Base-by-base conservation (phyloP, 1,139 yeast species). In the Nakaseomyces kungkrabaensis region DNA sequence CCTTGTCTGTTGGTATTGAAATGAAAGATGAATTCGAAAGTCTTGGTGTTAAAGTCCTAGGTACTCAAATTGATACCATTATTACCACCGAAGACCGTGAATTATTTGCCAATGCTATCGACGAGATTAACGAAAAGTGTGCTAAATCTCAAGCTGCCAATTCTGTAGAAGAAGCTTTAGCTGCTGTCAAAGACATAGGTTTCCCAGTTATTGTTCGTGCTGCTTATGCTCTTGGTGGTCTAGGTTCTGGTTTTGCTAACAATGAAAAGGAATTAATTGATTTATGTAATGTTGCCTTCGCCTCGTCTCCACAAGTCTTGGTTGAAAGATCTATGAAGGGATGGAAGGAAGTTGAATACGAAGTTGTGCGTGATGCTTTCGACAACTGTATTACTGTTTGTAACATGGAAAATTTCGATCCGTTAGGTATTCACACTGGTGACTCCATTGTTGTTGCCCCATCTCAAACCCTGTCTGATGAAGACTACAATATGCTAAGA, bases 391-490 rank as follows among this genome's bases (percentile, higher is more conserved):
- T 92, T 66, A 92, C 98, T 50, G 98, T 92, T 56, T 92, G 98
- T 80, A 92, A 92, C 74, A 92, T 92, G 98, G 98, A 92, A 73
- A 92, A 92, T 75, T 92, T 92, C 63, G 98, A 92, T 73, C 98
- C 98, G 48, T 79, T 92, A 64, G 98, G 98, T 69, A 90, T 92
- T 65, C 98, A 92, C 70, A 92, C 98, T 56, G 98, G 98, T 77
- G 98, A 92, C 70, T 92, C 98, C 50, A 92, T 92, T 66, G 98
- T 92, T 51, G 96, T 92, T 65, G 98, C 98, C 52, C 98, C 98
- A 51, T 90, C 97, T 42, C 98, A 92, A 74, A 92, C 98, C 41
- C 76, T 92, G 60, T 85, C 96, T 32, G 97, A 92, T 66, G 97
- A 89, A 70, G 98, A 92, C 65, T 92, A 90, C 76, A 88, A 92